phyloP scores from a whole-genome alignment of 441 rosid species.

The Gossypium schwendimanii region DNA sequence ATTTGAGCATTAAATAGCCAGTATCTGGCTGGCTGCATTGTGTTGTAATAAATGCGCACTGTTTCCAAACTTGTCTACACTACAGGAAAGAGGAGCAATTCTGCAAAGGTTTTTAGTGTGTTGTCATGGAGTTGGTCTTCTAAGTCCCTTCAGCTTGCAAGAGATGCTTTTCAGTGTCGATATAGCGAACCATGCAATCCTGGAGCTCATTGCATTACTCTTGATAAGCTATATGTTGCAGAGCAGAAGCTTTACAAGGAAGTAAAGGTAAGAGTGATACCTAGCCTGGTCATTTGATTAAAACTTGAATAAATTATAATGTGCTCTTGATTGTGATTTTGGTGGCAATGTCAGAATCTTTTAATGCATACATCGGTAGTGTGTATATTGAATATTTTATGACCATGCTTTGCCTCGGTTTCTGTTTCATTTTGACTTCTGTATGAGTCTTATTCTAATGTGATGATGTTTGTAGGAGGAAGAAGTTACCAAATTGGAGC shows the following conservation, averaged over 20 bases:
- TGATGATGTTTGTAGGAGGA: slow-evolving; percentile 48
- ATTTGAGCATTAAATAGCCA: background rate
- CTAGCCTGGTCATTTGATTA: slow-evolving; percentile 8
- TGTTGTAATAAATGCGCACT: background rate
- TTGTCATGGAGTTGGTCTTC: slow-evolving; percentile 93
- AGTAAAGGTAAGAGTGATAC: slow-evolving; percentile 48
- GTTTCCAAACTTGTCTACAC: slow-evolving; percentile 6
- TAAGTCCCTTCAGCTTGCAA: slow-evolving; percentile 49
- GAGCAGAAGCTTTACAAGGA: slow-evolving; percentile 83
- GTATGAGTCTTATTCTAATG: background rate
- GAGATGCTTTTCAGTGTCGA: slow-evolving; percentile 34
- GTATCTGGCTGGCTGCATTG: background rate
- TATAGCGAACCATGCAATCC: slow-evolving; percentile 67
- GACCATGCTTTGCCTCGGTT: background rate
- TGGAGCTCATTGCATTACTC: slow-evolving; percentile 80
- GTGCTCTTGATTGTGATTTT: background rate
- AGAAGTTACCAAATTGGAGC: slow-evolving; percentile 66
- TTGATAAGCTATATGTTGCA: slow-evolving; percentile 61
- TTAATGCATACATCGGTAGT: background rate
- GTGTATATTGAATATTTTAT: background rate
- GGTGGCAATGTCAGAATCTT: background rate
- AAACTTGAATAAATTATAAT: background rate
- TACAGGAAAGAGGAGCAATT: slow-evolving; percentile 76
- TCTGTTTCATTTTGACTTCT: background rate
- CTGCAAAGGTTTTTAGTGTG: slow-evolving; percentile 84